Evolutionary conservation across 1,284 basidiomycete species (phyloP), one percentile per base, ranked within the genome.

Genomic region (Schizophyllum commune): DNA sequence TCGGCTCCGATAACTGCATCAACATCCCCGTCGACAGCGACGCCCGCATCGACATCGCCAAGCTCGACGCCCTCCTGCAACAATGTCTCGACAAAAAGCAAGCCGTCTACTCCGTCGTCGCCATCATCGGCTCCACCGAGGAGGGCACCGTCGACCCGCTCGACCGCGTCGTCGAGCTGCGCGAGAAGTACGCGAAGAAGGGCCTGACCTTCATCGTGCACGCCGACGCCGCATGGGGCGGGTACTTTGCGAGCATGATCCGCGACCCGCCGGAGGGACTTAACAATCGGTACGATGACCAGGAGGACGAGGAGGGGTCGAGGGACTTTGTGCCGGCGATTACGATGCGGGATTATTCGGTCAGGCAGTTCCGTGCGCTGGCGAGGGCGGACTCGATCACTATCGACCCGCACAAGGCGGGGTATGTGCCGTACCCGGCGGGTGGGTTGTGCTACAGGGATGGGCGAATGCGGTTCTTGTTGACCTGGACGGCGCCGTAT

Each of bases 381-480:
- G 56, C 61, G 17, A 54, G 67, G 15, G 68, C 69, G 9, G 78
- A 81, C 59, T 75, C 76, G 0, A 71, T 80, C 51, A 80, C 78
- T 0, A 70, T 79, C 57, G 79, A 81, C 63, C 79, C 78, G 4
- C 79, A 81, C 64, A 80, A 80, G 68, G 70, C 70, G 47, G 79
- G 79, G 9, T 80, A 79, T 63, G 67, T 76, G 17, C 78, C 72
- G 0, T 79, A 79, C 64, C 78, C 79, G 20, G 78, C 78, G 2
- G 79, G 79, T 8, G 75, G 72, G 0, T 63, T 80, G 21, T 74
- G 72, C 63, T 80, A 80, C 61, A 68, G 70, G 5, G 79, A 81
- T 61, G 72, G 72, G 13, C 68, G 79, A 1, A 69, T 76, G 70
- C 64, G 76, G 8, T 75, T 69, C 61, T 65, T 80, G 27, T 62